Base-by-base conservation (phyloP, 768 basidiomycete species). In the Pisolithus marmoratus region DNA sequence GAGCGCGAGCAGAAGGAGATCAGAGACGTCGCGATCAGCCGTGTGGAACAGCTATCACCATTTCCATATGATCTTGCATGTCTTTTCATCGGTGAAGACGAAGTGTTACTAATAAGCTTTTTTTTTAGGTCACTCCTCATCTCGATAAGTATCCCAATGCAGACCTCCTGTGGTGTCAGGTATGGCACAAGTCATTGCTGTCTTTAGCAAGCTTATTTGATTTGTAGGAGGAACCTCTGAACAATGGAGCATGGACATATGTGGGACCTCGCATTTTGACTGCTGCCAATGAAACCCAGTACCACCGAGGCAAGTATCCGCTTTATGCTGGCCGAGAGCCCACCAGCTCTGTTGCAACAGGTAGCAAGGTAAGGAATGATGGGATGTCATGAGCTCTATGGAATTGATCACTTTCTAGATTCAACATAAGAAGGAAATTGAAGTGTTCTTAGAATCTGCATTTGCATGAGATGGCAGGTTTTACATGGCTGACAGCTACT, bases 241-340 rank as follows among this genome's bases (percentile, higher is more conserved):
- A 99, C 77, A 94, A 93, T 62, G 96, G 96, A 58, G 85, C 92
- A 2, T 99, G 96, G 96, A 90, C 87, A 38, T 96, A 99, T 64
- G 84, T 96, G 53, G 94, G 90, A 23, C 90, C 94, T 43, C 84
- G 94, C 50, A 85, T 98, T 63, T 84, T 88, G 68, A 98, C 95
- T 42, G 93, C 95, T n/a, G 85, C 89, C 44, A 84, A 85, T 60
- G 78, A 90, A 72, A 95, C 94, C 5, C 75, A 88, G 67, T 79
- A 96, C 71, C 96, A 99, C 74, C 83, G 83, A 71, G 83, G 83
- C 66, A 94, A 94, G 71, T 90, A 92, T 64, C 89, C 94, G 11
- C 75, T 76, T 63, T 96, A 96, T 63, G 95, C 94, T 38, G 94
- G 96, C 17, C 84, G 96, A 51, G 87, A 83, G 52, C 96, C 96